Conservation (phyloP, 2,329 filamentous ascomycete species). For the Claviceps pusilla region DNA sequence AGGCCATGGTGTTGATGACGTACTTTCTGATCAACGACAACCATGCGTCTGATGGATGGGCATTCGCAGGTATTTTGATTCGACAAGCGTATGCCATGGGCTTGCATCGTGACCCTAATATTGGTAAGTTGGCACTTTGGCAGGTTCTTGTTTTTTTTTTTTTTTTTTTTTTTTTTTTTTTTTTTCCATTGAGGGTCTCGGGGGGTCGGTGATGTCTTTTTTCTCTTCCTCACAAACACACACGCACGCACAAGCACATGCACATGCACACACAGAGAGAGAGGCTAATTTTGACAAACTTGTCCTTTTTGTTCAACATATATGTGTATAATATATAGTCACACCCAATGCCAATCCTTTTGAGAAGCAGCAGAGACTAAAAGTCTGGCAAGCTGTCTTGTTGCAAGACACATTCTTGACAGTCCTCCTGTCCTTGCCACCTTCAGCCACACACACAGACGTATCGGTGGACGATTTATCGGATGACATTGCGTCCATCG, state of each 20-base stretch:
- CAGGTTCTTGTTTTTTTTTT: neutral
- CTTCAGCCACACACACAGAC: constrained; percentile 65
- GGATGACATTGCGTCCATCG: constrained; percentile 44
- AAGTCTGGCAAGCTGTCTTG: constrained; percentile 69
- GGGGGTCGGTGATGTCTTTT: neutral
- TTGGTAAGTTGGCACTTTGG: constrained; percentile 28
- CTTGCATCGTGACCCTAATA: constrained; percentile 63
- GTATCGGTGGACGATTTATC: constrained; percentile 59
- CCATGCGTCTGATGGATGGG: constrained; percentile 69
- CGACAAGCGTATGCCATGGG: constrained; percentile 72
- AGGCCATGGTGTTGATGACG: constrained; percentile 65
- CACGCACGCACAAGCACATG: neutral
- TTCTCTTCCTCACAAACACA: neutral
- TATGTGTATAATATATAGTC: constrained; percentile 21
- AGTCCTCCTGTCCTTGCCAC: constrained; percentile 61
- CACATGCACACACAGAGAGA: too few species aligned
- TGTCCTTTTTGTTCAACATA: neutral
- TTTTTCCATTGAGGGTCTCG: neutral
- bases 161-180: neutral
- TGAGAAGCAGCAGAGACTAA: constrained; percentile 65
- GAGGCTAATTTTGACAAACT: neutral
- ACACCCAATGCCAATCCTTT: constrained; percentile 50
- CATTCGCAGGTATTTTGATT: constrained; percentile 63
- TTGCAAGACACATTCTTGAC: constrained; percentile 73
- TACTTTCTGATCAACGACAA: constrained; percentile 82